phyloP scores from a whole-genome alignment of 345 rosid species.

The Pugionium cornutum region DNA sequence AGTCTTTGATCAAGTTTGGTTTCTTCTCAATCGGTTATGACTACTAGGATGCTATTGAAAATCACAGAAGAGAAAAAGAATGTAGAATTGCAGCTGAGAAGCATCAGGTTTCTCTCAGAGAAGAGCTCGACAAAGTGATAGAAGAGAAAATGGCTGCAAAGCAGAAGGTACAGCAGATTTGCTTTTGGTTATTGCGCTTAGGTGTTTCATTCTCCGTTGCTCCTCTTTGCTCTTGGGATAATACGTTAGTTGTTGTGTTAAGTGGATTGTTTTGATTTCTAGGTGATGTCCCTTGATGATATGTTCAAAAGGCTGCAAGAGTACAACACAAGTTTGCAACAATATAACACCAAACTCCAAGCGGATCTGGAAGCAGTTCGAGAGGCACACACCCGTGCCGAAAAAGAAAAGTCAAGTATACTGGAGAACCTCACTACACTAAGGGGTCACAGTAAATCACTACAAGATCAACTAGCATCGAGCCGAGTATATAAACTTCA shows the following conservation, averaged over 20 bases:
- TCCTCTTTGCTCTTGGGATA: neutral
- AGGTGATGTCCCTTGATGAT: slow-evolving; percentile 67
- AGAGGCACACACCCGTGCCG: slow-evolving; percentile 63
- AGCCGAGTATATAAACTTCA: slow-evolving; percentile 55
- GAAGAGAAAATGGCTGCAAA: slow-evolving; percentile 66
- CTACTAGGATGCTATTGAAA: slow-evolving; percentile 65
- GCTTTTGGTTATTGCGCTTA: neutral
- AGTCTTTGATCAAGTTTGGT: slow-evolving; percentile 5
- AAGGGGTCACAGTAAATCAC: slow-evolving; percentile 76
- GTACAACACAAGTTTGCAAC: slow-evolving; percentile 80
- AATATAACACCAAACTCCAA: slow-evolving; percentile 75
- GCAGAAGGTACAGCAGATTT: slow-evolving; percentile 54
- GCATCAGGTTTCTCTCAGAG: slow-evolving; percentile 56
- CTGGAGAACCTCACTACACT: slow-evolving; percentile 78
- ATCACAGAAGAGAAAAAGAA: slow-evolving; percentile 62
- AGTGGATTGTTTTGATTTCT: slow-evolving; percentile 21
- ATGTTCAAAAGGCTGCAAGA: slow-evolving; percentile 77
- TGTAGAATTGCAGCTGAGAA: slow-evolving; percentile 64
- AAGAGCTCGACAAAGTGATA: slow-evolving; percentile 64
- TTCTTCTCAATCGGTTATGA: slow-evolving; percentile 10
- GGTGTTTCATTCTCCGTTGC: neutral
- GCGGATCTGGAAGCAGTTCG: slow-evolving; percentile 58
- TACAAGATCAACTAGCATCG: slow-evolving; percentile 74
- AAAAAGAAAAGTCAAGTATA: slow-evolving; percentile 74
- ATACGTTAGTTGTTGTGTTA: neutral